Base-by-base conservation (phyloP, 2,329 filamentous ascomycete genomes). In the Curvularia lunata region DNA sequence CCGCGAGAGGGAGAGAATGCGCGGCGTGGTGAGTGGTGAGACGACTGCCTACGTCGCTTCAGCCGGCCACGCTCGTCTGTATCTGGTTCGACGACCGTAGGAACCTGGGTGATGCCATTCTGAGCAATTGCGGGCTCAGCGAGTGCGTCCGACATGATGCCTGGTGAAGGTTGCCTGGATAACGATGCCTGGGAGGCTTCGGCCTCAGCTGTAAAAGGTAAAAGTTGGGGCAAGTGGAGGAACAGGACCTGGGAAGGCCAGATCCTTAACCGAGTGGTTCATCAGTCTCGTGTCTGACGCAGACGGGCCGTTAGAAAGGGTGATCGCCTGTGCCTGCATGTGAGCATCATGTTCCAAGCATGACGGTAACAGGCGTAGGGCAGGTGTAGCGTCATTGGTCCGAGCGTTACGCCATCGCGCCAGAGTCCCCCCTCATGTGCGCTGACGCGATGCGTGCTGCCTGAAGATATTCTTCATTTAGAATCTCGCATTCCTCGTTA, bases 61-160 rank as follows among this genome's bases (percentile, higher is more conserved):
- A 73, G 65, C 32, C 72, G 71, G 27, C 72, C 72, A n/a, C 72
- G 70, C 34, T 72, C 69, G 52, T 73, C 64, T 30, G 61, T 58
- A 25, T 65, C 75, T 59, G 82, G 79, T 58, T 75, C 70, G 41
- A 70, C 71, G 30, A 79, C 72, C 27, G 73, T 81, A 38, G 71
- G 72, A 12, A 75, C 75, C 27, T 77, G 73, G 18, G 77, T 79
- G 7, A 77, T 69, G 45, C 81, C 81, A 19, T 70, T 79, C 21
- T 45, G 37, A 19, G 28, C 38, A 49, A 34, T 13, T 18, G 25
- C 27, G 18, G 42, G 28, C 32, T 50, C 52, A 19, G 18, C 53
- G 30, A 52, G 46, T 13, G 40, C 25, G 27, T 54, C 55, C 42
- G 57, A 23, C 43, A 59, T 55, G 16, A 27, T 55, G 46, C 21